Base-by-base conservation (phyloP, 345 rosid genomes). In the Abelmoschus esculentus region DNA sequence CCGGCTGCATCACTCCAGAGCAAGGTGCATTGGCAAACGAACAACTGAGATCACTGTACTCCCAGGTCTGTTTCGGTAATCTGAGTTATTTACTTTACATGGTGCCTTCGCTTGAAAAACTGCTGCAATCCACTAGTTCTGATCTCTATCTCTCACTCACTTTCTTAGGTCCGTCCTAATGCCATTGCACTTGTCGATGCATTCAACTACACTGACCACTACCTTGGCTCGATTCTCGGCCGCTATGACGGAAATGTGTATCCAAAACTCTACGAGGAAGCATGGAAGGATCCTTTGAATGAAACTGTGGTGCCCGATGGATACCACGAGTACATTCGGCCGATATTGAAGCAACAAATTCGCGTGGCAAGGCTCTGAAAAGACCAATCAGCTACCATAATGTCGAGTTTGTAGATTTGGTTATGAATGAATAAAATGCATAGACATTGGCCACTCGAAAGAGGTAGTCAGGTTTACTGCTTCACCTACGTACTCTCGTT, bases 201-300 rank as follows among this genome's bases (percentile, higher is more conserved):
- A 7, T 96, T 92, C 76, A 89, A 89, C 49, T 92, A 96, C 88
- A 92, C 99, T 0, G 98, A 96, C 85, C 97, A 92, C 79, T 89
- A 61, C 81, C 89, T 96, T 19, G 81, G 86, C 40, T 96, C 99
- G 0, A 70, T 83, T 66, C 98, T 96, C 11, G 98, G 98, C 4
- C 80, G 98, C 59, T 96, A 82, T 15, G 99, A 96, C n/a, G 99
- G 99, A 58, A 87, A 92, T 15, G 97, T 92, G 58, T 96, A 96
- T 76, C 96, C 93, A 0, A 90, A 83, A 52, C 90, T 96, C 3
- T 86, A 87, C 2, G 96, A 95, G 77, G 96, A 82, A 53, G 99
- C 99, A 1, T 87, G 96, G 99, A 92, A 92, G 84, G 97, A 92
- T 74, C 99, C 99, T 66, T 77, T 95, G 65, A 92, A 95, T 44